Base-by-base conservation (phyloP, 495 filamentous ascomycete species). In the Aspergillus nidulans region DNA sequence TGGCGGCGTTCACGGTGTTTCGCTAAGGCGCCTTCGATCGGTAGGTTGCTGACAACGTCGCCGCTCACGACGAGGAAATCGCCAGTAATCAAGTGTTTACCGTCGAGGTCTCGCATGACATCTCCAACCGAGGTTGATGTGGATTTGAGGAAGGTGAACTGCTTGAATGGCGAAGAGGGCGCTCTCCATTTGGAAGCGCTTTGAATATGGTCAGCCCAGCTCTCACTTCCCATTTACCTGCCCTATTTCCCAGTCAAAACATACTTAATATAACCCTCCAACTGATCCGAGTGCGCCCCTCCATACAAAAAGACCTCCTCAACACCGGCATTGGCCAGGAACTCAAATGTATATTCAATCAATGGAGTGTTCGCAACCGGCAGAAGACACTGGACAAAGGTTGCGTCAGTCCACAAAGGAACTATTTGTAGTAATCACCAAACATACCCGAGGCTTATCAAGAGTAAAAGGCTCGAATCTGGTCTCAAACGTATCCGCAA, bases 271-370 rank as follows among this genome's bases (percentile, higher is more conserved):
- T 96, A 94, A 63, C 81, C 77, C 70, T 97, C 94, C 55, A 99
- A 77, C 63, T 92, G 81, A 38, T 92, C 86, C n/a, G 86, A 87
- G 65, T 99, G 94, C 20, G 88, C 85, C 40, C 90, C 89, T 57
- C 86, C 92, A 69, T 96, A 97, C 55, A 99, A 79, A 65, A 90
- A 94, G 36, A 97, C 85, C 32, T 97, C 91, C 56, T 92, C 82
- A 1, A 97, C 90, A 28, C 92, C 92, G 32, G 92, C 88, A 80
- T 89, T 89, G 46, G 92, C 92, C 0, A 99, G 86, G 68, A 94
- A 97, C 67, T 99, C 94, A 57, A 97, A 83, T 3, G 92, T 96
- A 68, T 99, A 97, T 72, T 97, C 92, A 71, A 99, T 96, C 52
- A 97, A 76, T 18, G 95, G 95, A 2, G 85, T 89, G 63, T 97